phyloP scores from a whole-genome alignment of 495 filamentous ascomycete species.

The Aspergillus incahuasiensis region DNA sequence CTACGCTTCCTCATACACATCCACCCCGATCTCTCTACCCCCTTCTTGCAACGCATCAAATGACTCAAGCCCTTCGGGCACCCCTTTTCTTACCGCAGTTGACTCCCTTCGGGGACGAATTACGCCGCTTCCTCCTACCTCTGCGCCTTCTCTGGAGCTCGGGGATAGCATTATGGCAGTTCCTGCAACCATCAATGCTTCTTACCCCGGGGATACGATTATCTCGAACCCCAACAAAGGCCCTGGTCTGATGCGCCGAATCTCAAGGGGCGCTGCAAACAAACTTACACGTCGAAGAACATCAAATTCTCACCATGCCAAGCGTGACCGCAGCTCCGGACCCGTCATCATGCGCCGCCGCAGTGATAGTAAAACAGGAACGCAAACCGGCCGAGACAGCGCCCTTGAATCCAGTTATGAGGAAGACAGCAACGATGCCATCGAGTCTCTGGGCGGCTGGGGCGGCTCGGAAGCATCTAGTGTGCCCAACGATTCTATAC shows the following conservation, averaged over 20 bases:
- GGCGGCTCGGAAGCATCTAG: slow-evolving; percentile 38
- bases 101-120: slow-evolving; percentile 48
- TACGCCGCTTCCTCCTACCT: slow-evolving; percentile 28
- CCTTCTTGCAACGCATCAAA: slow-evolving; percentile 30
- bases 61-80: slow-evolving; percentile 44
- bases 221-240: slow-evolving; percentile 48
- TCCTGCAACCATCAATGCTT: slow-evolving; percentile 27
- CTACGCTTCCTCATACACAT: slow-evolving; percentile 30
- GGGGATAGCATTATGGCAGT: slow-evolving; percentile 51
- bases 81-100: slow-evolving; percentile 47
- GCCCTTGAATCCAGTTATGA: slow-evolving; percentile 51
- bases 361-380: slow-evolving; percentile 76
- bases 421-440: slow-evolving; percentile 59
- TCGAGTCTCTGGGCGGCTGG: slow-evolving; percentile 36
- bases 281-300: slow-evolving; percentile 60
- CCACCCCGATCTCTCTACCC: slow-evolving; percentile 28
- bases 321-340: slow-evolving; percentile 79
- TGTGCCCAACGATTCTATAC: slow-evolving; percentile 34
- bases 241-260: slow-evolving; percentile 58
- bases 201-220: slow-evolving; percentile 47
- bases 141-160: slow-evolving; percentile 48
- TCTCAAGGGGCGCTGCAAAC: slow-evolving; percentile 62
- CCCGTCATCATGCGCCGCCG: slow-evolving; percentile 81
- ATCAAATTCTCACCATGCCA: slow-evolving; percentile 67
- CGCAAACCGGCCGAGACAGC: slow-evolving; percentile 49